Percentiles rank a stretch among this genome's conserved stretches.
These are phyloP conservation scores for Laburnicola sp. DNA, from an alignment of 2,329 filamentous ascomycete genomes.

Conservation along the genomic window DNA sequence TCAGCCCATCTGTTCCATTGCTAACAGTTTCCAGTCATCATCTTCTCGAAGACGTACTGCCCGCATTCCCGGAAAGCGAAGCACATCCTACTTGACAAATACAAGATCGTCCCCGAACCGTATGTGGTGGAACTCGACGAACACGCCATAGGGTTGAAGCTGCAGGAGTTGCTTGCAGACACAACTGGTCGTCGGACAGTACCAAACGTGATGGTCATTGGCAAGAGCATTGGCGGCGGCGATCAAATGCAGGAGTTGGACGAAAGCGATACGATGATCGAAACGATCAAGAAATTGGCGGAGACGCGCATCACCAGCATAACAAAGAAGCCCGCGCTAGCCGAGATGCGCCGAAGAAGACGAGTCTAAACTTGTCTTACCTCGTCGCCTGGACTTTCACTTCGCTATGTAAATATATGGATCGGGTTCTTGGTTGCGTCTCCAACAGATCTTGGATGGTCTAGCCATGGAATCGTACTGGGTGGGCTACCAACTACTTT, in stretches of 20 bases:
- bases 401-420: background rate
- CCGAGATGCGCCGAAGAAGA: constrained; percentile 14
- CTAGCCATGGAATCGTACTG: background rate
- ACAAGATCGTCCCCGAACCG: constrained; percentile 78
- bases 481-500: background rate
- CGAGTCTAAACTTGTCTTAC: background rate
- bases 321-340: background rate
- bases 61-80: constrained; percentile 86
- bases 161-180: constrained; percentile 72
- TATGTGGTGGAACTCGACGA: constrained; percentile 89
- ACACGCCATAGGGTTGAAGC: constrained; percentile 70
- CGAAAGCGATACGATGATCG: constrained; percentile 65
- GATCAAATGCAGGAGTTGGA: constrained; percentile 78
- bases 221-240: constrained; percentile 84
- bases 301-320: constrained; percentile 63
- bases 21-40: constrained; percentile 66
- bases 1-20: background rate
- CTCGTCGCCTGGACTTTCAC: background rate
- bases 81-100: constrained; percentile 77
- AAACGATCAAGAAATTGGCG: constrained; percentile 73
- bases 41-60: constrained; percentile 96
- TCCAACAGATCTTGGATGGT: background rate
- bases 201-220: constrained; percentile 87
- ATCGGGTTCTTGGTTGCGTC: background rate
- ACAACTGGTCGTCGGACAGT: constrained; percentile 84